Evolutionary conservation across 208 protist species (phyloP).

Genomic region (Leishmania lainsoni): DNA sequence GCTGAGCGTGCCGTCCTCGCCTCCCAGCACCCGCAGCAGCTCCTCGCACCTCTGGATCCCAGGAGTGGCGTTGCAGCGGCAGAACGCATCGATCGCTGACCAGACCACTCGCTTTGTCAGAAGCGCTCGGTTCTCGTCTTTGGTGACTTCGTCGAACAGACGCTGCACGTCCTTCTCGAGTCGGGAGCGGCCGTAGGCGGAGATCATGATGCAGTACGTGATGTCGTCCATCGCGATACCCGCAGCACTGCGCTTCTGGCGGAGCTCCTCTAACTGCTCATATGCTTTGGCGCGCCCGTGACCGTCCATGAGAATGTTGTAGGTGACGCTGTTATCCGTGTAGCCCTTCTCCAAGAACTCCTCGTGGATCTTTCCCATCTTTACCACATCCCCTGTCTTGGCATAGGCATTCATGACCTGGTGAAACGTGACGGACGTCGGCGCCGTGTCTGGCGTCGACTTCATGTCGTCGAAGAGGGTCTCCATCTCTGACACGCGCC

Average conservation of each 20-base stretch:
- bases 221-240: slow-evolving; percentile 80
- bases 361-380: slow-evolving; percentile 82
- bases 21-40: slow-evolving; percentile 30
- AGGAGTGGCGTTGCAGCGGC: slow-evolving; percentile 61
- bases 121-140: slow-evolving; percentile 22
- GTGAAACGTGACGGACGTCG: slow-evolving; percentile 89
- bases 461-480: slow-evolving; percentile 89
- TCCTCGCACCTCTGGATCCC: slow-evolving; percentile 65
- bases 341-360: slow-evolving; percentile 70
- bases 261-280: slow-evolving; percentile 78
- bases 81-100: slow-evolving; percentile 84
- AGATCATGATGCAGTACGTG: slow-evolving; percentile 80
- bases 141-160: slow-evolving; percentile 52
- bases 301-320: slow-evolving; percentile 87
- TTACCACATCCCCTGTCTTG: slow-evolving; percentile 80
- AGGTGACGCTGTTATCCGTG: slow-evolving; percentile 79
- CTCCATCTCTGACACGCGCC: slow-evolving; percentile 88
- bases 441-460: slow-evolving; percentile 70
- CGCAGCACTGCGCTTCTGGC: slow-evolving; percentile 48
- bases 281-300: slow-evolving; percentile 73
- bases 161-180: slow-evolving; percentile 73
- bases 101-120: slow-evolving; percentile 73
- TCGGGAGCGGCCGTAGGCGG: slow-evolving; percentile 66
- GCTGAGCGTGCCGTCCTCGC: slow-evolving; percentile 15
- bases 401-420: slow-evolving; percentile 90